A percentile compares a stretch with the other conserved stretches of the same genome.
Conservation (phyloP, 2,329 filamentous ascomycete genomes). For the Verticillium albo-atrum region DNA sequence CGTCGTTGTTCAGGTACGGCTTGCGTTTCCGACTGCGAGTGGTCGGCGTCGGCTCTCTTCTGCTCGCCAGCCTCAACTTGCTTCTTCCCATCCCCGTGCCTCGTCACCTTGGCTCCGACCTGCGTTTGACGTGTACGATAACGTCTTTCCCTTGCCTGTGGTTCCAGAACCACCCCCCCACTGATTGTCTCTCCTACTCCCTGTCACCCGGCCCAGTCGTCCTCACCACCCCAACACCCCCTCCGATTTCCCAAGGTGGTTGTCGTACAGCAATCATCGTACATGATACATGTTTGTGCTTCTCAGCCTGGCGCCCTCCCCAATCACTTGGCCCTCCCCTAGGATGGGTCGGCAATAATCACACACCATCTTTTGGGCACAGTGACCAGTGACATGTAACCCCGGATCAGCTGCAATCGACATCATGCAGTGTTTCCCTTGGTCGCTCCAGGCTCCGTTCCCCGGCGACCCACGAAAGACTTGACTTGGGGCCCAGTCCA, state of each 20-base stretch:
- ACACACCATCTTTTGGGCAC: not conserved
- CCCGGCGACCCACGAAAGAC: not conserved
- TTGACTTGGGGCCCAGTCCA: not conserved
- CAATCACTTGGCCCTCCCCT: not conserved
- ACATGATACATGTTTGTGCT: not conserved
- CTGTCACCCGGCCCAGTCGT: not conserved
- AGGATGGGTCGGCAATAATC: not conserved
- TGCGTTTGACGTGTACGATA: not conserved
- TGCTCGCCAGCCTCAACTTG: not conserved
- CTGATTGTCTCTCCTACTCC: not conserved
- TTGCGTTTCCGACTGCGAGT: too few species aligned
- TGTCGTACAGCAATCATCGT: not conserved
- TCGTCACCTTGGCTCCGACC: not conserved
- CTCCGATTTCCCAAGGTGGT: not conserved
- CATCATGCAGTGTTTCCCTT: not conserved
- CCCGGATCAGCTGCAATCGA: conserved; percentile 2
- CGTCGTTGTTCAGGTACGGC: too few species aligned
- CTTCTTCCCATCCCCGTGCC: not conserved
- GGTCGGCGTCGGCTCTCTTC: not conserved
- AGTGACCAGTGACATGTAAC: not conserved
- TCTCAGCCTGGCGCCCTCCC: not conserved
- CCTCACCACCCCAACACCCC: not conserved
- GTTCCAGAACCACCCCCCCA: not conserved
- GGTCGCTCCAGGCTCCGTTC: not conserved
- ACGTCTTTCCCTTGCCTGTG: not conserved